phyloP scores from a whole-genome alignment of 2,329 filamentous ascomycete species.

The Coniochaeta sp. region DNA sequence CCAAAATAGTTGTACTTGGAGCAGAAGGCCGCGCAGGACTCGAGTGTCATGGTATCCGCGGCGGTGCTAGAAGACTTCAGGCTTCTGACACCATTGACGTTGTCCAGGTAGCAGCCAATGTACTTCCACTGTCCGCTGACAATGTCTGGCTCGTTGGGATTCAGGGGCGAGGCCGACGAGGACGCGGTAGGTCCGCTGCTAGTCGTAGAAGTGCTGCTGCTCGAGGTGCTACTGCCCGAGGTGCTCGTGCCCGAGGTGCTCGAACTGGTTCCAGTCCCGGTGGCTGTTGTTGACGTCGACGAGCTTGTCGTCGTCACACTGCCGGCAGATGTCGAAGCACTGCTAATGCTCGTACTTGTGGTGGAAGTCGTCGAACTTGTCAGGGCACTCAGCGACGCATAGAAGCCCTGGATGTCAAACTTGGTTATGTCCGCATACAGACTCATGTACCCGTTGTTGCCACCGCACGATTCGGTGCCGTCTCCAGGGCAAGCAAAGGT shows the following conservation, averaged over 20 bases:
- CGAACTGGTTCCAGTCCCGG: slow-evolving; percentile 3
- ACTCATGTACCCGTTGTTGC: slow-evolving; percentile 22
- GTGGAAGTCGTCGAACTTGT: slow-evolving; percentile 4
- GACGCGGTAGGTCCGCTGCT: slow-evolving; percentile 4
- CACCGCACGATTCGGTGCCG: slow-evolving; percentile 20
- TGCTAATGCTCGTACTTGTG: slow-evolving; percentile 6
- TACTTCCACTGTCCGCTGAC: slow-evolving; percentile 12
- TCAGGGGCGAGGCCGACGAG: slow-evolving; percentile 4
- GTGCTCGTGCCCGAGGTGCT: neutral
- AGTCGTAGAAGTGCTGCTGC: slow-evolving; percentile 3
- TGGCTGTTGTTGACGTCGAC: slow-evolving; percentile 6
- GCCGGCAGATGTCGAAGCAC: neutral
- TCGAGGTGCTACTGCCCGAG: no score
- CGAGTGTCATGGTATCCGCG: slow-evolving; percentile 13
- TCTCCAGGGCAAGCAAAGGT: slow-evolving; percentile 21
- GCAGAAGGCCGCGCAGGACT: slow-evolving; percentile 17
- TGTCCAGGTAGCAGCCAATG: slow-evolving; percentile 15
- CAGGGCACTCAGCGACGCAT: slow-evolving; percentile 1
- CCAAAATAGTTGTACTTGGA: slow-evolving; percentile 17
- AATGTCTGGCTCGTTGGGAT: slow-evolving; percentile 4
- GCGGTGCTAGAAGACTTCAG: slow-evolving; percentile 8
- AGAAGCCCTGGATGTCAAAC: slow-evolving; percentile 17
- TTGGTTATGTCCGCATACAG: slow-evolving; percentile 20
- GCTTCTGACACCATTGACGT: slow-evolving; percentile 10
- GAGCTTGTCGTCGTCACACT: neutral